Conservation (phyloP, 371 early-diverging fungal genomes). For the Basidiobolus heterosporus region DNA sequence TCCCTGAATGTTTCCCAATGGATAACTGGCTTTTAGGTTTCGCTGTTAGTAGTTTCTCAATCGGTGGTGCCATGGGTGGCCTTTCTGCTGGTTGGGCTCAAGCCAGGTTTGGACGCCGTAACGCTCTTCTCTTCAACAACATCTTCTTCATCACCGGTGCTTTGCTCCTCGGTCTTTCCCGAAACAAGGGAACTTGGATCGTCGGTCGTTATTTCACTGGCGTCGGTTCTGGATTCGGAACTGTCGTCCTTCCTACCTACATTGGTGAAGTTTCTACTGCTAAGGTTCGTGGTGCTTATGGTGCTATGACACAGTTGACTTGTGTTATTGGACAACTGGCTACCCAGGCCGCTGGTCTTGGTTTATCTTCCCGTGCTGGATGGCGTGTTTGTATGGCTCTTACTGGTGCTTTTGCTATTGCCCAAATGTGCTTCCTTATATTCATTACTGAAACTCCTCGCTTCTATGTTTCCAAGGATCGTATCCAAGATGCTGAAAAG, state of each 20-base stretch:
- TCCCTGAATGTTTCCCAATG: background rate
- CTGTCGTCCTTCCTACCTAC: too few species aligned
- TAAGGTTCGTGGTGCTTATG: constrained; percentile 45
- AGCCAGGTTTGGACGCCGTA: constrained; percentile 45
- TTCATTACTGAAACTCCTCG: constrained; percentile 62
- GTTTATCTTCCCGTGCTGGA: constrained; percentile 31
- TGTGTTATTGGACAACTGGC: constrained; percentile 60
- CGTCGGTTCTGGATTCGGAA: constrained; percentile 65
- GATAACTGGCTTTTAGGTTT: constrained; percentile 9
- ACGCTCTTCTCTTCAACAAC: constrained; percentile 43
- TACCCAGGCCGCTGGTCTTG: constrained; percentile 39
- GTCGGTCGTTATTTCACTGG: constrained; percentile 72
- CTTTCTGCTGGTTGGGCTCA: constrained; percentile 33
- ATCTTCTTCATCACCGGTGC: constrained; percentile 43
- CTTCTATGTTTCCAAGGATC: constrained; percentile 38
- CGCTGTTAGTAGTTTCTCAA: constrained; percentile 42
- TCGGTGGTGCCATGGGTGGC: constrained; percentile 62
- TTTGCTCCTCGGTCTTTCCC: constrained; percentile 33
- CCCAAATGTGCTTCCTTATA: constrained; percentile 49
- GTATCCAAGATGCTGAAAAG: constrained; percentile 34
- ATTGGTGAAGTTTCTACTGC: constrained; percentile 65
- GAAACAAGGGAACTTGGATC: constrained; percentile 38
- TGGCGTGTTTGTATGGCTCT: constrained; percentile 48
- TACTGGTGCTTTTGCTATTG: constrained; percentile 38
- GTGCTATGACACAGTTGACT: constrained; percentile 57